Evolutionary conservation across 148 eudicot genomes (phyloP).

Genomic region (Persicaria tinctoria): DNA sequence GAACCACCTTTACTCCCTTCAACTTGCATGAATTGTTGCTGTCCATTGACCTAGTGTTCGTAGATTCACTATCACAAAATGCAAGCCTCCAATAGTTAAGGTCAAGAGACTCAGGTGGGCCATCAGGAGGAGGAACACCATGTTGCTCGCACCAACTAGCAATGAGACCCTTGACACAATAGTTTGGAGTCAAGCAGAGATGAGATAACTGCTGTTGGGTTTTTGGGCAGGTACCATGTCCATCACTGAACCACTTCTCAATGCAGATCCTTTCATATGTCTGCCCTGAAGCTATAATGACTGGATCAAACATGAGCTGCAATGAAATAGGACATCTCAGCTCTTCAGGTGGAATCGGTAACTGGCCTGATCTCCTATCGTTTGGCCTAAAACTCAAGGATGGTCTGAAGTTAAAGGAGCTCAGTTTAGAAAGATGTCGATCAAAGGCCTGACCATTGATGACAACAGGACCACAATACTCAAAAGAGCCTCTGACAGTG

Average conservation of each 20-base stretch:
- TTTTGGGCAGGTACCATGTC: constrained; percentile 94
- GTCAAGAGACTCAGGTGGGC: constrained; percentile 95
- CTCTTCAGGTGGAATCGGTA: constrained; percentile 87
- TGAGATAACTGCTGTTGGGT: constrained; percentile 83
- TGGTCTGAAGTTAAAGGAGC: constrained; percentile 68
- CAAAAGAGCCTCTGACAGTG: constrained; percentile 61
- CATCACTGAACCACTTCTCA: constrained; percentile 92
- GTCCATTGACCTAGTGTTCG: constrained; percentile 44
- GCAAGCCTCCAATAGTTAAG: constrained; percentile 96
- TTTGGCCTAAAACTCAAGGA: constrained; percentile 46
- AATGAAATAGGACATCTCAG: constrained; percentile 94
- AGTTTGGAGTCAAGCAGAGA: constrained; percentile 87
- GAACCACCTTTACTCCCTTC: constrained; percentile 66
- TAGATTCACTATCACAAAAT: constrained; percentile 62
- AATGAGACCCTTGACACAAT: constrained; percentile 92
- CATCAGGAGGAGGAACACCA: constrained; percentile 65
- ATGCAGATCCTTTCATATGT: constrained; percentile 92
- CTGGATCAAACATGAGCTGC: constrained; percentile 98
- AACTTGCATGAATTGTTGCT: constrained; percentile 47
- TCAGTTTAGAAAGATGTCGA: constrained; percentile 60
- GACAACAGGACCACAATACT: constrained; percentile 32
- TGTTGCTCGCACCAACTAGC: constrained; percentile 98
- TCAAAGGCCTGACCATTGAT: constrained; percentile 50
- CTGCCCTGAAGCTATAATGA: constrained; percentile 93
- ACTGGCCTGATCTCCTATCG: constrained; percentile 59